Conservation (phyloP, 352 stramenopile species). For the Globisporangium mamillatum region DNA sequence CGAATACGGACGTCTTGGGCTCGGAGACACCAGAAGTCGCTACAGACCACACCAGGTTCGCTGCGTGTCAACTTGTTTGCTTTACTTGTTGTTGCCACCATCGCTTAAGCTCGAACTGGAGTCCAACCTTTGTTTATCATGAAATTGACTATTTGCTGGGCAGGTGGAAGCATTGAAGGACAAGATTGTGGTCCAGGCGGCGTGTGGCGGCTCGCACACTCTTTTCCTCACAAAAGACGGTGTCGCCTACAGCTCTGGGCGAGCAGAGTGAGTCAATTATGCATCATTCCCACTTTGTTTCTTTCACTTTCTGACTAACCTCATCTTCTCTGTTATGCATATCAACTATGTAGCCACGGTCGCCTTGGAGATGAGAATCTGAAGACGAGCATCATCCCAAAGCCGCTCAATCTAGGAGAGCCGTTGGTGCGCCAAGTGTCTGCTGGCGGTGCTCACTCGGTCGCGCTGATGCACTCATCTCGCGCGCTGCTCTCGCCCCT, state of each 20-base stretch:
- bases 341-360: slow-evolving; percentile 44
- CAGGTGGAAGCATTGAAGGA: slow-evolving; percentile 65
- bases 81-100: neutral
- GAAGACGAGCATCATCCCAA: slow-evolving; percentile 52
- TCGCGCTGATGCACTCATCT: slow-evolving; percentile 67
- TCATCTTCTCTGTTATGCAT: neutral
- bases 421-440: slow-evolving; percentile 70
- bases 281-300: neutral
- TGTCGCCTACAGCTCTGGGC: slow-evolving; percentile 76
- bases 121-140: neutral
- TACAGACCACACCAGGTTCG: slow-evolving; percentile 57
- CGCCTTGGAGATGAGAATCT: slow-evolving; percentile 56
- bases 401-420: slow-evolving; percentile 45
- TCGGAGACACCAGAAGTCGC: slow-evolving; percentile 76
- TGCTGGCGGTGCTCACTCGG: slow-evolving; percentile 68
- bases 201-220: slow-evolving; percentile 82
- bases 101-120: neutral
- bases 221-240: slow-evolving; percentile 86
- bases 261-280: slow-evolving; percentile 65
- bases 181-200: slow-evolving; percentile 65
- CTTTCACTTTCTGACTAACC: neutral
- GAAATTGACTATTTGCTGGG: neutral
- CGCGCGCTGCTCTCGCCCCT: slow-evolving; percentile 56
- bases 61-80: neutral
- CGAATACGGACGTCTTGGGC: slow-evolving; percentile 82